A percentile compares a stretch with the other conserved stretches of the same genome.
Evolutionary conservation across 768 basidiomycete genomes (phyloP).

Genomic region (Hemileccinum impolitum): DNA sequence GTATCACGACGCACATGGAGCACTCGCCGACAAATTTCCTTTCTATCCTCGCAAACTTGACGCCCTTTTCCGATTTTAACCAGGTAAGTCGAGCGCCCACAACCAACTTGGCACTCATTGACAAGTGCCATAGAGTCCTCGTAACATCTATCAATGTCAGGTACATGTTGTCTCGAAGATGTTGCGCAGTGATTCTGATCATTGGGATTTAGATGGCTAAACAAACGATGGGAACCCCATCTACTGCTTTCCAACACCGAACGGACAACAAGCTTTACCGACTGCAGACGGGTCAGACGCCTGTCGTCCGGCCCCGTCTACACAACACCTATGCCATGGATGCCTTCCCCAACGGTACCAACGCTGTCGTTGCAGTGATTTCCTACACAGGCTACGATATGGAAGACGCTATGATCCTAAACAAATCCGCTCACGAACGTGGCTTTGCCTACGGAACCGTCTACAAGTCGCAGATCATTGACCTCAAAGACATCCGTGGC

Average conservation of each 20-base stretch:
- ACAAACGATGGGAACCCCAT: constrained; percentile 99
- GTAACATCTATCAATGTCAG: constrained; percentile 94
- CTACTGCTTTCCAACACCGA: constrained; percentile 84
- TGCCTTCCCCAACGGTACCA: constrained; percentile 96
- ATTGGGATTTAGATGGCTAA: constrained; percentile 85
- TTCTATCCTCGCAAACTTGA: constrained; percentile 94
- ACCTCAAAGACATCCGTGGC: constrained; percentile 78
- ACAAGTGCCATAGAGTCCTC: constrained; percentile 56
- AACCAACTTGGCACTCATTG: neutral
- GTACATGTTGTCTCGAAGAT: constrained; percentile 34
- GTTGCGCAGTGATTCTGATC: constrained; percentile 5
- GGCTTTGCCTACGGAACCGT: constrained; percentile 96
- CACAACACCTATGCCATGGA: constrained; percentile 98
- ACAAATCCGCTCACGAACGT: constrained; percentile 97
- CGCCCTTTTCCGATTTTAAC: constrained; percentile 99
- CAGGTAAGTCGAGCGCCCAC: constrained; percentile 54
- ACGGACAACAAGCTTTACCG: constrained; percentile 99
- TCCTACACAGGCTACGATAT: constrained; percentile 99
- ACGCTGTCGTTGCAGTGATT: constrained; percentile 98
- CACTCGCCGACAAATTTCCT: constrained; percentile 93
- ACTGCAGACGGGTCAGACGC: constrained; percentile 91
- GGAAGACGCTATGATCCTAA: constrained; percentile 99
- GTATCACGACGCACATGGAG: constrained; percentile 87
- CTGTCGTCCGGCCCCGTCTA: constrained; percentile 86
- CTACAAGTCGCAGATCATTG: constrained; percentile 91